These are phyloP conservation scores for Sphagnum contortum DNA, from an alignment of 225 moss, liverwort and hornwort genomes.

Conservation along the genomic window DNA sequence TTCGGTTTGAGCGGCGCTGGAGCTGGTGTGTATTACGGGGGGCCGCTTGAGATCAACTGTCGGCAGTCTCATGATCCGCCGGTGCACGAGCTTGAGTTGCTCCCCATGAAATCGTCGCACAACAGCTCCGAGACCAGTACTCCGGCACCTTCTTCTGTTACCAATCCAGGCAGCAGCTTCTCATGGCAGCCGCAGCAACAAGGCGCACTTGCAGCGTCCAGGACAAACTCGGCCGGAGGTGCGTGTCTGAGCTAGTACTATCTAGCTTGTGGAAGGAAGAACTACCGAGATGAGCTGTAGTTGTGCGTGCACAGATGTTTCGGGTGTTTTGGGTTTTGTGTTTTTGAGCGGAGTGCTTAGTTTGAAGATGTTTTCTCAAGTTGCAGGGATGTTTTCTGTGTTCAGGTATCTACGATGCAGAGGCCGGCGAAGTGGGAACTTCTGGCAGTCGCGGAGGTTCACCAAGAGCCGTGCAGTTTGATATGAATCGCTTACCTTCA, in stretches of 20 bases:
- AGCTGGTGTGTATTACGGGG: no score
- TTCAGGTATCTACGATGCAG: conserved; percentile 69
- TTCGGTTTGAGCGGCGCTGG: no score
- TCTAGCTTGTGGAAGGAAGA: no score
- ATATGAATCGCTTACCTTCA: conserved; percentile 91
- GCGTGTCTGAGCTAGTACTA: conserved; percentile 6
- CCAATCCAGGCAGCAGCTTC: conserved; percentile 26
- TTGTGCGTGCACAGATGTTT: no score
- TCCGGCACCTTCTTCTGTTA: conserved; percentile 21
- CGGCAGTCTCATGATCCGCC: no score
- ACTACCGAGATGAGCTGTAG: no score
- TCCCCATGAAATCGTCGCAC: conserved; percentile 67
- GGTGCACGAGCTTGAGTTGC: conserved; percentile 50
- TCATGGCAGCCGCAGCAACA: conserved; percentile 37
- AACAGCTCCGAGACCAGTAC: conserved; percentile 29
- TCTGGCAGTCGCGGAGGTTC: conserved; percentile 58
- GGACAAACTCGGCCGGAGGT: conserved; percentile 81
- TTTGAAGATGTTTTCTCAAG: neutral
- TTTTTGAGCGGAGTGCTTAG: neutral
- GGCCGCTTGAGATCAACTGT: no score
- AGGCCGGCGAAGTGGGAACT: conserved; percentile 61
- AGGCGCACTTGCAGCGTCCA: conserved; percentile 49
- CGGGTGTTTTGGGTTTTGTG: neutral
- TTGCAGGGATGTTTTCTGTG: neutral
- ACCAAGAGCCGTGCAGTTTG: conserved; percentile 51